Conservation (phyloP, 768 basidiomycete genomes). For the Boletus sp. region DNA sequence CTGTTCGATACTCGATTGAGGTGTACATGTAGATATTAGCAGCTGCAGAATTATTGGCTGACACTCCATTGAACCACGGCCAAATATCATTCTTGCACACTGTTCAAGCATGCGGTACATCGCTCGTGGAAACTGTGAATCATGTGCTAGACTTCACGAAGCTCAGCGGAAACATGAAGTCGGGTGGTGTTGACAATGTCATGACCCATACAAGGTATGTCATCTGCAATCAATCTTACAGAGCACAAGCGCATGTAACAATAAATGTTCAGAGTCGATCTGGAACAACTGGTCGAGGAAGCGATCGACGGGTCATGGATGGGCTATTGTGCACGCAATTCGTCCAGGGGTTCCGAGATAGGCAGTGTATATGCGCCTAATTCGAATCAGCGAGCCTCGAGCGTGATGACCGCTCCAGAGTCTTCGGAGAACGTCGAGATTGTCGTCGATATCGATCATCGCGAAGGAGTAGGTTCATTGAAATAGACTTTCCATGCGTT, state of each 20-base stretch:
- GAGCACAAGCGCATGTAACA: not conserved
- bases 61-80: constrained; percentile 76
- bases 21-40: constrained; percentile 65
- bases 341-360: constrained; percentile 72
- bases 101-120: constrained; percentile 93
- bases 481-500: not conserved
- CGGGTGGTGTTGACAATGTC: constrained; percentile 74
- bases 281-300: constrained; percentile 83
- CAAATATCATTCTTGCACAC: constrained; percentile 89
- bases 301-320: constrained; percentile 95
- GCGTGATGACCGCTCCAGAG: constrained; percentile 36
- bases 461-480: constrained; percentile 52
- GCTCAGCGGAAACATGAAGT: constrained; percentile 80
- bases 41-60: constrained; percentile 86
- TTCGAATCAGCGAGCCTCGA: constrained; percentile 42
- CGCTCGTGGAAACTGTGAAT: constrained; percentile 93
- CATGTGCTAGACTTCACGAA: constrained; percentile 97
- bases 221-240: not conserved
- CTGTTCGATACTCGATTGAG: not conserved
- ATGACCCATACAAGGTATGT: constrained; percentile 66
- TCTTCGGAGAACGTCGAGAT: constrained; percentile 69
- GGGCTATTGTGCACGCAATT: constrained; percentile 80
- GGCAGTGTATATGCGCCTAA: constrained; percentile 90
- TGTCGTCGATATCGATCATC: constrained; percentile 79
- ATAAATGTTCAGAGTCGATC: constrained; percentile 57